A percentile compares a stretch with the other conserved stretches of the same genome.
Evolutionary conservation across 768 basidiomycete genomes (phyloP).

Genomic region (Termitomyces sp.): DNA sequence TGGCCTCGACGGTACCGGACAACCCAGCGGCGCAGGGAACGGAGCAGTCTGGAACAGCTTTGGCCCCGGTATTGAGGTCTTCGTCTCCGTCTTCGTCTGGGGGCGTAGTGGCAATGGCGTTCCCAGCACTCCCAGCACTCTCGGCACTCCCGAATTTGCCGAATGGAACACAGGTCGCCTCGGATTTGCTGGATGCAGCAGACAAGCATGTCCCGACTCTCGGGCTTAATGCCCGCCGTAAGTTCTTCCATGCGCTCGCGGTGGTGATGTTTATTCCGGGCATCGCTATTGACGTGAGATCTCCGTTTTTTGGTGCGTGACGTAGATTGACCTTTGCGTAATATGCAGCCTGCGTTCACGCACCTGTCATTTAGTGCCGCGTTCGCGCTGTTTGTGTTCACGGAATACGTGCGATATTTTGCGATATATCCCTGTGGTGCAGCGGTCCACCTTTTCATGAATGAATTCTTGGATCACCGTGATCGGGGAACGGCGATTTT

Average conservation of each 20-base stretch:
- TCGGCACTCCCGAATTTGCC: constrained; percentile 44
- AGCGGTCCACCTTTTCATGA: constrained; percentile 91
- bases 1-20: constrained; percentile 22
- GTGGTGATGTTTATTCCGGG: constrained; percentile 98
- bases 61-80: constrained; percentile 3
- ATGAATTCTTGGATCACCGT: constrained; percentile 94
- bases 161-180: constrained; percentile 53
- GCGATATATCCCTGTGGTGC: constrained; percentile 97
- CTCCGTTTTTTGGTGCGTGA: constrained; percentile 30
- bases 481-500: constrained; percentile 95
- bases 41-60: constrained; percentile 2
- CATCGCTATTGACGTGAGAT: constrained; percentile 76
- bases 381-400: constrained; percentile 92
- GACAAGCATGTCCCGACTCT: constrained; percentile 90
- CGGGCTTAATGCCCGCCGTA: constrained; percentile 86
- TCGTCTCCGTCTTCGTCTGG: constrained; percentile 11
- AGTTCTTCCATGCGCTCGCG: constrained; percentile 95
- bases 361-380: constrained; percentile 94
- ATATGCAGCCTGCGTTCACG: constrained; percentile 84
- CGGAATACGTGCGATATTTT: constrained; percentile 98
- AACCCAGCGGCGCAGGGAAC: constrained; percentile 4
- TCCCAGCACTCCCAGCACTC: constrained; percentile 45
- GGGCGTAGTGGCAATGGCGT: constrained; percentile 31
- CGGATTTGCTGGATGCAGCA: constrained; percentile 75
- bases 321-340: constrained; percentile 9